Base-by-base conservation (phyloP, 2,329 filamentous ascomycete species). In the Cladosporium sp. region DNA sequence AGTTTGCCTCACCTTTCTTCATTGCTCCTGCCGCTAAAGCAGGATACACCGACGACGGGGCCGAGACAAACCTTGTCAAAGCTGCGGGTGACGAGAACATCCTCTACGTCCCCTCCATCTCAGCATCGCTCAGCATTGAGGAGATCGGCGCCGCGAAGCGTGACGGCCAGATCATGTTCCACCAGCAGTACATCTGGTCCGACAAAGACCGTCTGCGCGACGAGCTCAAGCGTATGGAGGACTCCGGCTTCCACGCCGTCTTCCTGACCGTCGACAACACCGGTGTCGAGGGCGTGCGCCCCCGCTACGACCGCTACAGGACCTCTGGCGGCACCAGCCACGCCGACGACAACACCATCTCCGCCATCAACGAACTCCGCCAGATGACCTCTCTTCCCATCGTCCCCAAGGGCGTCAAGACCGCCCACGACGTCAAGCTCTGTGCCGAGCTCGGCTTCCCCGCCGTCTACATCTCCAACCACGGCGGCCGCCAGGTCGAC, bases 1-100 rank as follows among this genome's bases (percentile, higher is more conserved):
- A 87, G 65, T 82, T 83, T 57, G 81, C 85, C 56, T 85, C 92
- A 43, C 92, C 92, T 18, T 93, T 95, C 74, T 97, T 96, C 73
- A 85, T 96, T 34, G 95, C 92, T 1, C 92, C 92, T 40, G 96
- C 92, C 10, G 92, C 92, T 0, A 80, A 96, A 8, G 92, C 91
- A 61, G 95, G 95, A 72, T 83, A 96, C 9, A 92, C 92, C 54
- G 79, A 96, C 67, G 18, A 40, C 6, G 48, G 43, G n/a, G 48
- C 48, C 18, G 48, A 50, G 40, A 50, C 18, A 33, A 50, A 50
- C 18, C 22, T 82, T 19, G 72, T 78, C 50, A 70, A 74, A 66
- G 76, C 70, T 38, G 77, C 78, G 9, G 74, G 66, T 8, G 63
- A 68, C n/a, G 72, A 70, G 5, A 67, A 74, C 49, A 77, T 80